These are phyloP conservation scores for Aurinia saxatilis DNA, from an alignment of 345 rosid genomes.

Conservation along the genomic window DNA sequence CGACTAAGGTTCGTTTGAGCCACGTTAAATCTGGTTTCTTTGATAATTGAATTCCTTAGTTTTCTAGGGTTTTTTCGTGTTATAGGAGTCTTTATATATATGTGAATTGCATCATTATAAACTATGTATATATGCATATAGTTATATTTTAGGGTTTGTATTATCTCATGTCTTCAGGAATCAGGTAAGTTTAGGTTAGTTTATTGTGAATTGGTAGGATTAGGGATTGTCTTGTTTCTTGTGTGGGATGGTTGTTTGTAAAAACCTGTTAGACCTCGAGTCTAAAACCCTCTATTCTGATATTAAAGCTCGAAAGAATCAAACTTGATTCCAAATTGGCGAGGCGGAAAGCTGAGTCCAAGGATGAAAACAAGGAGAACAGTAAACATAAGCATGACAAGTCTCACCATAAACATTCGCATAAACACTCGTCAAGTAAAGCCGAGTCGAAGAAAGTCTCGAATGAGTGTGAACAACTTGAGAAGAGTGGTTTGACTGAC, in stretches of 20 bases:
- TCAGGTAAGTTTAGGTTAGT: not conserved
- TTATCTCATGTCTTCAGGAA: not conserved
- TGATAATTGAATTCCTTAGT: not conserved
- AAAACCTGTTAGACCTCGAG: not conserved
- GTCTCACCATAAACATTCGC: not conserved
- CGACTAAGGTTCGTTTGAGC: slow-evolving; percentile 65
- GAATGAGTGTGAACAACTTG: slow-evolving; percentile 18
- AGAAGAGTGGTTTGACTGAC: slow-evolving; percentile 20
- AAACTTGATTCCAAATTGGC: not conserved
- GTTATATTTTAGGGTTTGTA: not conserved
- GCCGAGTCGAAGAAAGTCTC: not conserved
- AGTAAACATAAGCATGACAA: slow-evolving; percentile 1
- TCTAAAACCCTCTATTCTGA: slow-evolving; percentile 23
- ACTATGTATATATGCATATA: not conserved
- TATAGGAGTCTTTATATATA: too few relatives aligned
- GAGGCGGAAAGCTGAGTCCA: not conserved
- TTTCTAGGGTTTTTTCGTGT: not conserved
- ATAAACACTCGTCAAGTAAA: not conserved
- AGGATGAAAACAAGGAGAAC: slow-evolving; percentile 27
- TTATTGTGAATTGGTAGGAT: not conserved
- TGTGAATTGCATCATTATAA: not conserved
- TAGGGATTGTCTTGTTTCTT: not conserved
- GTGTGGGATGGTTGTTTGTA: slow-evolving; percentile 12
- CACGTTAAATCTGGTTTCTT: slow-evolving; percentile 12
- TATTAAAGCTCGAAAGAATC: slow-evolving; percentile 25